Evolutionary conservation across 805 yeast genomes (phyloP).

Genomic region (Monosporozyma aerobia): DNA sequence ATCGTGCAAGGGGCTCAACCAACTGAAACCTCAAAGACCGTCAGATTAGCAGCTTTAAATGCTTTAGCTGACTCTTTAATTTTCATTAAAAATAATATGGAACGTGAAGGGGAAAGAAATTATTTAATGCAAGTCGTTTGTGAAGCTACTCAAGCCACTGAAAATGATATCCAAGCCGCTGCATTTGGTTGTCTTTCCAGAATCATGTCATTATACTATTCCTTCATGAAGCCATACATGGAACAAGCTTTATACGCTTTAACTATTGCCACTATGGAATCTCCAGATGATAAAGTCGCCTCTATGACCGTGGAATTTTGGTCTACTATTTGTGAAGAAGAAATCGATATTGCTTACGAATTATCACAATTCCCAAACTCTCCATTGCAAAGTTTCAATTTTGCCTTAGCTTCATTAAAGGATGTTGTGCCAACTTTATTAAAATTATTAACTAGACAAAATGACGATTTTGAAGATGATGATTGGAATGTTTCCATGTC

Average conservation of each 20-base stretch:
- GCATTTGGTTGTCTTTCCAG: constrained; percentile 93
- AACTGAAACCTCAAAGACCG: constrained; percentile 62
- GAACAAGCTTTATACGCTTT: constrained; percentile 89
- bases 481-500: constrained; percentile 99
- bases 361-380: constrained; percentile 51
- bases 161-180: constrained; percentile 76
- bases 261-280: constrained; percentile 87
- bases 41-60: constrained; percentile 82
- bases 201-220: constrained; percentile 83
- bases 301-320: constrained; percentile 99
- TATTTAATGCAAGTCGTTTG: constrained; percentile 98
- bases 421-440: constrained; percentile 85
- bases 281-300: constrained; percentile 63
- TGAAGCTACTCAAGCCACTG: constrained; percentile 92
- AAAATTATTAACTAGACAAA: constrained; percentile 72
- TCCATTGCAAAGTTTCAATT: constrained; percentile 53
- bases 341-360: constrained; percentile 67
- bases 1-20: constrained; percentile 94
- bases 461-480: constrained; percentile 90
- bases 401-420: constrained; percentile 73
- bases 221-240: constrained; percentile 90
- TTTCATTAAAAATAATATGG: constrained; percentile 82
- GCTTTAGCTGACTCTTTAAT: constrained; percentile 87
- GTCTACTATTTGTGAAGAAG: constrained; percentile 99
- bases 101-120: constrained; percentile 88